Evolutionary conservation across 148 eudicot genomes (phyloP), one percentile per base, ranked within the genome.

Genomic region (Rhododendron vialii): DNA sequence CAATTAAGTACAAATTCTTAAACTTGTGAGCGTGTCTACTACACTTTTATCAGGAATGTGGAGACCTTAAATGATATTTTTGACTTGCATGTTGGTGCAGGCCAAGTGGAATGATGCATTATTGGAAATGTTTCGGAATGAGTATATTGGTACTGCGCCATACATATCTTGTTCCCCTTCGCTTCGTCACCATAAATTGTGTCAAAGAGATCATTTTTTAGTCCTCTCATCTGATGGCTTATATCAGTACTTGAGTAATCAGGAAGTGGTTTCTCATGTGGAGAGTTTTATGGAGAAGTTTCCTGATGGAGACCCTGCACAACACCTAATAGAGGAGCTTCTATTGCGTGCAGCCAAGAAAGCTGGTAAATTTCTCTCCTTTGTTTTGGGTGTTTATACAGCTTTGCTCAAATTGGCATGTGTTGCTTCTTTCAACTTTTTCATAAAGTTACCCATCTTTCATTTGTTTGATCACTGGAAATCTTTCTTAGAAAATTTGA

Each of bases 251-350:
- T 91, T 98, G 80, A 94, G 92, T 91, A 98, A 98, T 92, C 92
- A 95, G 87, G 99, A 98, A 87, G 99, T 98, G 63, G 98, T 98
- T 88, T 91, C 95, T 86, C 90, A 90, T 89, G 98, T 98, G 47
- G 96, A 94, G 86, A 93, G 87, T 88, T 95, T 98, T 89, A 88
- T 95, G 94, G 98, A 98, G 90, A 94, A 86, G 89, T 94, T 89
- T 85, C 99, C 98, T 13, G 99, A 98, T 90, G 99, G 99, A 81
- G 99, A 98, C 90, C 99, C 99, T 51, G 99, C 99, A 74, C 99
- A 98, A 78, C 98, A 98, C 94, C 89, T 98, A 71, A 98, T 98
- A 88, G 98, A 98, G 90, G 99, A 95, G 92, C 98, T 98, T 88
- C 95, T 98, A 77, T 81, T 91, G 83, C 97, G 99, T 82, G 99